These are phyloP conservation scores for Anthoceros angustus DNA, from an alignment of 225 moss, liverwort and hornwort species.

Conservation along the genomic window DNA sequence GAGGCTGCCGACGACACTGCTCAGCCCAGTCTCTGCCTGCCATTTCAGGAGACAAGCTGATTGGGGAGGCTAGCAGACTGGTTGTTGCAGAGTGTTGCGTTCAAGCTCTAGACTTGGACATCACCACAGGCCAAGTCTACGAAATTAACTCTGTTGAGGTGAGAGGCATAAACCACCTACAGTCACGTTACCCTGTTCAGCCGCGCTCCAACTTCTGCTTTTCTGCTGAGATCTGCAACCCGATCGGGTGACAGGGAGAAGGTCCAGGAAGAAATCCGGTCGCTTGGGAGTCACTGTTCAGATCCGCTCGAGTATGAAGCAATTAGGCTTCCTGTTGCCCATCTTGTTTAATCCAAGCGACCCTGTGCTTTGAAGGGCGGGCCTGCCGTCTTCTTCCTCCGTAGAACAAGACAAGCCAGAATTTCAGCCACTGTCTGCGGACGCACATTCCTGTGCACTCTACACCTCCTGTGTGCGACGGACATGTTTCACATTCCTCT, in stretches of 20 bases:
- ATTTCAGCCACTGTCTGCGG: too few relatives aligned
- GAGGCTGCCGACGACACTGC: background rate
- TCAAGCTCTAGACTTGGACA: conserved; percentile 53
- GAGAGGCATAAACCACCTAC: background rate
- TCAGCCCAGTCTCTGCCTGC: background rate
- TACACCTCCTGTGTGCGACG: too few relatives aligned
- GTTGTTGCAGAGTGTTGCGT: conserved; percentile 87
- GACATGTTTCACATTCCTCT: too few relatives aligned
- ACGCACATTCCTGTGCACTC: too few relatives aligned
- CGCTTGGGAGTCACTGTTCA: background rate
- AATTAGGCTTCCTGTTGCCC: too few relatives aligned
- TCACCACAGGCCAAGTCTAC: conserved; percentile 62
- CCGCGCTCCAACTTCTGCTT: background rate
- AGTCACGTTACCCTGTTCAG: background rate
- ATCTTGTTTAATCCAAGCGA: too few relatives aligned
- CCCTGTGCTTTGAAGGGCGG: too few relatives aligned
- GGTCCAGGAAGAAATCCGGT: background rate
- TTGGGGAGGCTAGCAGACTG: conserved; percentile 77
- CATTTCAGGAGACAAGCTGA: conserved; percentile 58
- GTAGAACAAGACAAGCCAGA: too few relatives aligned
- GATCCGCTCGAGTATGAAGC: background rate
- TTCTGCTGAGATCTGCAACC: background rate
- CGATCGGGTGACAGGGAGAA: background rate
- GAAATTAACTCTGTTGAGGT: conserved; percentile 70
- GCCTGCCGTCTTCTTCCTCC: too few relatives aligned